These are phyloP conservation scores for Hypericum androsaemum DNA, from an alignment of 345 rosid genomes.

Conservation along the genomic window DNA sequence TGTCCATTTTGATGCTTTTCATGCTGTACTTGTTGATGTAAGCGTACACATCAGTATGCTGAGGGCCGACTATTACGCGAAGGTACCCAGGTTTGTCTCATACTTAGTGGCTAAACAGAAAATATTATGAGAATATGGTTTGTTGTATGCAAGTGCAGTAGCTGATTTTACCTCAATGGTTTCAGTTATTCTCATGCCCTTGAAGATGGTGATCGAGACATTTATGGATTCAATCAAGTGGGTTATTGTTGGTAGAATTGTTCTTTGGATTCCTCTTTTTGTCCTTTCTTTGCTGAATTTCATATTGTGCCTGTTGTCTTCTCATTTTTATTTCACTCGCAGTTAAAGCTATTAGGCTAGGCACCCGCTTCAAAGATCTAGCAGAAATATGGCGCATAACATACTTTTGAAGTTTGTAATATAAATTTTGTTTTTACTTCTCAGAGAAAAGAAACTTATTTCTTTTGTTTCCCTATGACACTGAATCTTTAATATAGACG, in stretches of 20 bases:
- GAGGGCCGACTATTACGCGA: constrained; percentile 43
- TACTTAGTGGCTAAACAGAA: neutral
- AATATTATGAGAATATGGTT: constrained; percentile 2
- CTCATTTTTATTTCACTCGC: too few relatives aligned
- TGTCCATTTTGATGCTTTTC: constrained; percentile 77
- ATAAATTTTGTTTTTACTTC: too few relatives aligned
- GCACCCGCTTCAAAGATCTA: too few relatives aligned
- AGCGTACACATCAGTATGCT: constrained; percentile 63
- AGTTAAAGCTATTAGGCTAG: too few relatives aligned
- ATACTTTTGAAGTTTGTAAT: too few relatives aligned
- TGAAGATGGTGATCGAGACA: constrained; percentile 31
- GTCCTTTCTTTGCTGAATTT: too few relatives aligned
- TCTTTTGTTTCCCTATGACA: too few relatives aligned
- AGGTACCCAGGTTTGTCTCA: constrained; percentile 56
- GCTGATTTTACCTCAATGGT: constrained; percentile 17
- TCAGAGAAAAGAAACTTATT: too few relatives aligned
- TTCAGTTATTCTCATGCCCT: constrained; percentile 33
- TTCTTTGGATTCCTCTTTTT: neutral
- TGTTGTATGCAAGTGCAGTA: constrained; percentile 8
- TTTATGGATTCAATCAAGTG: constrained; percentile 49
- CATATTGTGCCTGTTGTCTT: too few relatives aligned
- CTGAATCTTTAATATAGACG: too few relatives aligned
- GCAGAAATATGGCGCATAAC: too few relatives aligned
- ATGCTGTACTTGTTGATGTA: constrained; percentile 73
- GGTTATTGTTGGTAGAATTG: constrained; percentile 9